Percentiles rank a stretch among this genome's conserved stretches.
Evolutionary conservation across 148 eudicot species (phyloP).

Genomic region (Dianthus caryophyllus): DNA sequence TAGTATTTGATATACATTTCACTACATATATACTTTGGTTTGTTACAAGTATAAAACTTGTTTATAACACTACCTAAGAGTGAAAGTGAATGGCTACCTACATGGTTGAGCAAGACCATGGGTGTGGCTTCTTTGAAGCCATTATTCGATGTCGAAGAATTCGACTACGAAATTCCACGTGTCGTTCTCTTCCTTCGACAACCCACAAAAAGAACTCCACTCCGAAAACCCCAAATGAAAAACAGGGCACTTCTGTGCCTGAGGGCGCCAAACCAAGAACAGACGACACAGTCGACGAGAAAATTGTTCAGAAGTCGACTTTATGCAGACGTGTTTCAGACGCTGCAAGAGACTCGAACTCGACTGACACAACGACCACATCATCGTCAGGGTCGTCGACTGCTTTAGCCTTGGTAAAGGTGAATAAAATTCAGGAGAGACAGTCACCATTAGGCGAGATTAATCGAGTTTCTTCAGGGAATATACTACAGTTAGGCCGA

Average conservation of each 20-base stretch:
- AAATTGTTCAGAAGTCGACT: conserved; percentile 15
- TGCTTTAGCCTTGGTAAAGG: conserved; percentile 16
- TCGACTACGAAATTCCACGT: conserved; percentile 20
- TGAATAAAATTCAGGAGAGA: conserved; percentile 21
- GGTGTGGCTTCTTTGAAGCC: conserved; percentile 47
- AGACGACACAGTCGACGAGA: conserved; percentile 14
- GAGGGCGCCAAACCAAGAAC: conserved; percentile 6
- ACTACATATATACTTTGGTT: too few species aligned
- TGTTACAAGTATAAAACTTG: too few species aligned
- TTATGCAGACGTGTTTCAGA: conserved; percentile 23
- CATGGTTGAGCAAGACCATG: conserved; percentile 29
- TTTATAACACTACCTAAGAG: too few species aligned
- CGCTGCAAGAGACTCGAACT: conserved; percentile 24
- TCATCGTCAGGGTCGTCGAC: conserved; percentile 26
- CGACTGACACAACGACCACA: conserved; percentile 25
- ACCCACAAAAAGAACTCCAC: neutral
- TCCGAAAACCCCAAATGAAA: neutral
- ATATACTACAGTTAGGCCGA: conserved; percentile 40
- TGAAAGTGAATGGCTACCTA: conserved; percentile 21
- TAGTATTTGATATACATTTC: too few species aligned
- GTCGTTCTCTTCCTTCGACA: conserved; percentile 20
- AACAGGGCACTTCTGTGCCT: conserved; percentile 9
- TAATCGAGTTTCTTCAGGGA: conserved; percentile 41
- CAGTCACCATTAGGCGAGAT: conserved; percentile 10
- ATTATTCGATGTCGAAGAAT: conserved; percentile 30